Conservation (phyloP, 176 grass and related monocot species). For the Pontederia paniculata region DNA sequence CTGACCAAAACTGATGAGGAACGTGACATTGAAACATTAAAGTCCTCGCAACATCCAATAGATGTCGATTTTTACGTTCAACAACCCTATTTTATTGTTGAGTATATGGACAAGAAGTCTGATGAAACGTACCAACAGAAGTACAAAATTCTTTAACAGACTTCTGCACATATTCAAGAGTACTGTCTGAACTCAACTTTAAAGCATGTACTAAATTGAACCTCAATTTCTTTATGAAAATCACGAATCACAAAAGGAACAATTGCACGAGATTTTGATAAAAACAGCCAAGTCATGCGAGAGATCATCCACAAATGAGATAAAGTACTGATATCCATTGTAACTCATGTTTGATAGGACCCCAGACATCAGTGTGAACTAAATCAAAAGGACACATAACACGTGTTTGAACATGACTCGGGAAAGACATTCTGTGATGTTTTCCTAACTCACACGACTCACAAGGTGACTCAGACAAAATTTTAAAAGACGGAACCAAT, state of each 20-base stretch:
- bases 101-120: not conserved
- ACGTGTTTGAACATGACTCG: not conserved
- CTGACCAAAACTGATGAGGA: not conserved
- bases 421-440: not conserved
- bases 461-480: not conserved
- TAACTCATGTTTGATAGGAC: not conserved
- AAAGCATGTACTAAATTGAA: not conserved
- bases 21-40: not conserved
- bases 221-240: conserved; percentile 1
- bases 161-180: not conserved
- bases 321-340: not conserved
- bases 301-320: not conserved
- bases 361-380: not conserved
- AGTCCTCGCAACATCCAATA: not conserved
- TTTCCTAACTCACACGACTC: not conserved
- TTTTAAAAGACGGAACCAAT: not conserved
- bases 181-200: not conserved
- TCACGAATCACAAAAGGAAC: not conserved
- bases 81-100: conserved; percentile 7
- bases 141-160: not conserved
- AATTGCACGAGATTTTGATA: not conserved
- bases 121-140: not conserved
- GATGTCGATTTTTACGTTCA: conserved; percentile 9
- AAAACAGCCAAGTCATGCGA: not conserved
- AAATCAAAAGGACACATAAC: not conserved